A percentile compares a stretch with the other conserved stretches of the same genome.
Conservation (phyloP, 768 basidiomycete genomes). For the Xerocomus potaroensis region DNA sequence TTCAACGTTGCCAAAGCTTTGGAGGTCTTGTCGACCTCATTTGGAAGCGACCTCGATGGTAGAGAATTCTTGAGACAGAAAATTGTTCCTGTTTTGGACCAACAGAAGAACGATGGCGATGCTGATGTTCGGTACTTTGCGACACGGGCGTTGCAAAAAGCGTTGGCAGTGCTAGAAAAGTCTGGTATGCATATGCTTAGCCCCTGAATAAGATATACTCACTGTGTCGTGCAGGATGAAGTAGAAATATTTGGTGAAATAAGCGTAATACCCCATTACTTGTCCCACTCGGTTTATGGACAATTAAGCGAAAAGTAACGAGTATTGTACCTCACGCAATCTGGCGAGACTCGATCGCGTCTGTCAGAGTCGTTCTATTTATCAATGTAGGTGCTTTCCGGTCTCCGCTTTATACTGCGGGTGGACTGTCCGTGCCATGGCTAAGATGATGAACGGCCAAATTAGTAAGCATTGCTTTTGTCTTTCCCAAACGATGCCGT, state of each 20-base stretch:
- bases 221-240: slow-evolving; percentile 15
- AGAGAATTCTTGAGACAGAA: slow-evolving; percentile 67
- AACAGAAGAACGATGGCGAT: slow-evolving; percentile 83
- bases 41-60: slow-evolving; percentile 63
- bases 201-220: slow-evolving; percentile 1
- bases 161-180: slow-evolving; percentile 33
- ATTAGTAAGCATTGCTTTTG: no score
- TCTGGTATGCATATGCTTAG: slow-evolving; percentile 31
- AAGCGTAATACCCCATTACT: slow-evolving; percentile 30
- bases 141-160: slow-evolving; percentile 68
- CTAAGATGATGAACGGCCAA: no score
- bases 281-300: slow-evolving; percentile 18
- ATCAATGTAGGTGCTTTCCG: not conserved
- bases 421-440: no score
- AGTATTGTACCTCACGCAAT: slow-evolving; percentile 31
- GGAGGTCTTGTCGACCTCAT: slow-evolving; percentile 78
- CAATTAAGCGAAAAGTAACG: slow-evolving; percentile 25
- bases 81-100: slow-evolving; percentile 80
- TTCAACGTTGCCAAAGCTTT: slow-evolving; percentile 97
- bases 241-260: slow-evolving; percentile 19
- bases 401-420: not conserved
- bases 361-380: not conserved
- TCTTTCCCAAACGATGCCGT: no score
- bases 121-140: slow-evolving; percentile 98
- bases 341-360: slow-evolving; percentile 18